Evolutionary conservation across 176 grass and related monocot species (phyloP), one percentile per base, ranked within the genome.

Genomic region (Dendrocalamus sinicus): DNA sequence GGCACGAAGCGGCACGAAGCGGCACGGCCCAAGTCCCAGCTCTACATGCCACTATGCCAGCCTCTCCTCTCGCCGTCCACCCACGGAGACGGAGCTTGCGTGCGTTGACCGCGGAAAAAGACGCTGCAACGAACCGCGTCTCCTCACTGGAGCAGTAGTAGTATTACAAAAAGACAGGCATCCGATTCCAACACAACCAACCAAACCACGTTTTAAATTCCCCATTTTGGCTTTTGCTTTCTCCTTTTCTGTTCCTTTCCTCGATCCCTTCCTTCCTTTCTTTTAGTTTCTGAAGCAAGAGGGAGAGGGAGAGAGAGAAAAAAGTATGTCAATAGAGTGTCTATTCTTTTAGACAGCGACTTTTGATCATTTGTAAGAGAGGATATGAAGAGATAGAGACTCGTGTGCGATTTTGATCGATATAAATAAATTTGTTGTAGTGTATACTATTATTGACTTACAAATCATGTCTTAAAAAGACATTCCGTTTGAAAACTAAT

Each of bases 31-130:
- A n/a, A n/a, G n/a, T n/a, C n/a, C n/a, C n/a, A n/a, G n/a, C n/a
- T n/a, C n/a, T n/a, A n/a, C n/a, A 26, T 26, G 79, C 79, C 86
- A 70, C 78, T 48, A 79, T 67, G 35, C 51, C 54, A 19, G 9
- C 58, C 59, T 26, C 59, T 66, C 43, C 12, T 7, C 30, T 66
- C 43, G 17, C 11, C 30, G 11, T 39, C 45, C 46, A 62, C 8
- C 62, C 9, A 12, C 32, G 19, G 16, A 15, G 8, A 8, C n/a
- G n/a, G 30, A 35, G 32, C 4, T 40, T 9, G 20, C 8, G 14
- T 50, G n/a, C 70, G 85, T 67, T 87, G 85, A 87, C 85, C 60
- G 17, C 19, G 5, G 47, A 37, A 67, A 67, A 30, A 46, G 85
- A 81, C 47, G 69, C 69, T 9, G 30, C 14, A 73, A 73, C 76